Evolutionary conservation across 1,139 yeast genomes (phyloP), one percentile per base, ranked within the genome.

Genomic region (Meyerozyma guilliermondii): DNA sequence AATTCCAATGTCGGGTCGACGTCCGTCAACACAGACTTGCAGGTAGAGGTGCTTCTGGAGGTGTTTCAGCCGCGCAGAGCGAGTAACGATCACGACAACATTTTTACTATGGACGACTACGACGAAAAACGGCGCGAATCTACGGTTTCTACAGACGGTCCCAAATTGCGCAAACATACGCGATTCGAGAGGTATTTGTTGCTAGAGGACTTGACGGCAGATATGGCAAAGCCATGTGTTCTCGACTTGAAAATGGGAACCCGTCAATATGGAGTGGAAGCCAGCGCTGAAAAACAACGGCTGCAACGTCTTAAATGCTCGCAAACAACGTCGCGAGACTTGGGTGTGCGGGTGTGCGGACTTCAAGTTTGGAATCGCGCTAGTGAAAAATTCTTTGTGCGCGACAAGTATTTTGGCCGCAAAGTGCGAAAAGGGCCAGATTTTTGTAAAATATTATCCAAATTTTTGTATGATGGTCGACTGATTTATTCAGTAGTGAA

Each of bases 241-340:
- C 68, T 94, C 46, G 99, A 94, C 63, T 72, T 94, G 51, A 94
- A 94, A 60, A 92, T 94, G 98, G 99, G 99, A 1, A 91, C 99
- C 0, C 74, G 99, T 43, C 99, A 94, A 62, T 92, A 92, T 55
- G 98, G 99, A n/a, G 84, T 91, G 13, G 96, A 88, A 52, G 98
- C 98, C 0, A 73, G 74, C 8, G 62, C 66, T 11, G 69, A 80
- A 43, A 94, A 94, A 63, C 87, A 83, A 58, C 61, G 66, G 43
- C 87, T 96, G 0, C 98, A 94, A 63, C 68, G 89, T 34, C 74
- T 74, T 46, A 94, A 94, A 62, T 94, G 98, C 63, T 66, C 75
- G 6, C 65, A 71, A 43, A 92, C 98, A 0, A 91, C 98, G 0
- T 83, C 95, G 7, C 71, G 89, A 41, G 68, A 72, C 47, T 71